Evolutionary conservation across 805 yeast genomes (phyloP).

Genomic region (Candida palmyrensis): DNA sequence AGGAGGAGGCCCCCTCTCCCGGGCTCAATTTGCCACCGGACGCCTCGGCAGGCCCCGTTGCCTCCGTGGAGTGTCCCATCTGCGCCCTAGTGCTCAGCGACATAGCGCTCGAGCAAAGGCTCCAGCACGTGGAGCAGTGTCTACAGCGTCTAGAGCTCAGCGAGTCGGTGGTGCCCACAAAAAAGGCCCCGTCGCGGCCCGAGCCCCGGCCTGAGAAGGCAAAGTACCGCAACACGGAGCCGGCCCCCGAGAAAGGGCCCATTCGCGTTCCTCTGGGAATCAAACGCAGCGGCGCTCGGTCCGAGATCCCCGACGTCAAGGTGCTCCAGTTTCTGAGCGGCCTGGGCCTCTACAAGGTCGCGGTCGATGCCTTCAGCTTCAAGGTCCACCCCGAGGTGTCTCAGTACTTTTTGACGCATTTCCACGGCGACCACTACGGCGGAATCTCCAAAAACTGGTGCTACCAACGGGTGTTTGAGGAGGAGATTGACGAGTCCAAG

Average conservation of each 20-base stretch:
- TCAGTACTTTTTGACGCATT: slow-evolving; percentile 70
- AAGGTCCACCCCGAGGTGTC: slow-evolving; percentile 40
- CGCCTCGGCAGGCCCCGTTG: slow-evolving; percentile 5
- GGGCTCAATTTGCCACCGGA: neutral
- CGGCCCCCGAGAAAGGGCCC: slow-evolving; percentile 2
- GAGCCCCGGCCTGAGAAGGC: slow-evolving; percentile 2
- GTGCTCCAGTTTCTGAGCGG: slow-evolving; percentile 36
- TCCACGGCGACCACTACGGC: slow-evolving; percentile 92
- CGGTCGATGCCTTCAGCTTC: slow-evolving; percentile 64
- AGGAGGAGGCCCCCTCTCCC: neutral
- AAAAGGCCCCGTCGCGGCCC: slow-evolving; percentile 4
- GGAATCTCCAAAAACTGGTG: slow-evolving; percentile 79
- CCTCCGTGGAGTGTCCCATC: slow-evolving; percentile 2
- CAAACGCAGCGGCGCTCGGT: slow-evolving; percentile 16
- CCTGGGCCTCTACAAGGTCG: slow-evolving; percentile 28
- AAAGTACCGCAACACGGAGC: slow-evolving; percentile 2
- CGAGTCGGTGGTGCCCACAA: slow-evolving; percentile 4
- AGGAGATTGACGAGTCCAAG: slow-evolving; percentile 11
- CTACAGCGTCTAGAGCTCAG: slow-evolving; percentile 2
- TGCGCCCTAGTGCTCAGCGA: neutral
- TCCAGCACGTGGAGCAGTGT: slow-evolving; percentile 1
- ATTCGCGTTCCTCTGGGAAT: slow-evolving; percentile 8
- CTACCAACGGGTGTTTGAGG: slow-evolving; percentile 30
- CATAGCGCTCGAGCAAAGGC: neutral
- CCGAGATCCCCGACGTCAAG: slow-evolving; percentile 52